phyloP scores from a whole-genome alignment of 2,329 filamentous ascomycete species.

The Trichophyton simii region DNA sequence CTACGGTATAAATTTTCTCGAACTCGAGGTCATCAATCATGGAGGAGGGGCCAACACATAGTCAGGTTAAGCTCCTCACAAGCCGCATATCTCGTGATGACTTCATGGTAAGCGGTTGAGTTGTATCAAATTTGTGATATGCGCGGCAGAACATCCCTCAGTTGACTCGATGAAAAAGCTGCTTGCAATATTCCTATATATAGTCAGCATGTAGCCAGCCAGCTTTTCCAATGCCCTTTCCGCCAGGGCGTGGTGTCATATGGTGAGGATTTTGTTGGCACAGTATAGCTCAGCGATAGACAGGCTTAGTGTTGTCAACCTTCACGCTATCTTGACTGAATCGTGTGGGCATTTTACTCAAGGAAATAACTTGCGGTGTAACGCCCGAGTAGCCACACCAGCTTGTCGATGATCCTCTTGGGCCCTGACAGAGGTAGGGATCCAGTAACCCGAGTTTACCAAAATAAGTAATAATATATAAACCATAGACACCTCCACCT shows the following conservation, averaged over 20 bases:
- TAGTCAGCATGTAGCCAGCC: not conserved
- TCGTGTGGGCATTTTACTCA: not conserved
- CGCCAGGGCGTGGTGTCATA: not conserved
- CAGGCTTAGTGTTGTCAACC: not conserved
- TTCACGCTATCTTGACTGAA: not conserved
- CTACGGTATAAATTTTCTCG: conserved; percentile 21
- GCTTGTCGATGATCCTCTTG: not conserved
- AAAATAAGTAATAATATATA: not conserved
- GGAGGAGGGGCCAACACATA: not conserved
- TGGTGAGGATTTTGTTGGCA: not conserved
- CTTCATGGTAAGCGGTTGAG: not conserved
- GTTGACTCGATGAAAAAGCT: not conserved
- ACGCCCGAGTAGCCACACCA: not conserved
- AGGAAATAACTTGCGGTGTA: not conserved
- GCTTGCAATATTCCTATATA: not conserved
- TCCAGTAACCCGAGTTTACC: not conserved
- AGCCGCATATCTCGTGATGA: not conserved
- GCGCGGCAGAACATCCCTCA: not conserved
- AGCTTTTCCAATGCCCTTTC: not conserved
- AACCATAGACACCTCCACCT: not conserved
- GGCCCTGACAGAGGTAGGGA: not conserved
- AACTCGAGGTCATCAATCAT: not conserved
- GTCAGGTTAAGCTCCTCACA: not conserved
- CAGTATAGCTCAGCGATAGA: not conserved
- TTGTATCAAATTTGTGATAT: not conserved